Evolutionary conservation across 345 rosid genomes (phyloP), one percentile per base, ranked within the genome.

Genomic region (Melaleuca quinquenervia): DNA sequence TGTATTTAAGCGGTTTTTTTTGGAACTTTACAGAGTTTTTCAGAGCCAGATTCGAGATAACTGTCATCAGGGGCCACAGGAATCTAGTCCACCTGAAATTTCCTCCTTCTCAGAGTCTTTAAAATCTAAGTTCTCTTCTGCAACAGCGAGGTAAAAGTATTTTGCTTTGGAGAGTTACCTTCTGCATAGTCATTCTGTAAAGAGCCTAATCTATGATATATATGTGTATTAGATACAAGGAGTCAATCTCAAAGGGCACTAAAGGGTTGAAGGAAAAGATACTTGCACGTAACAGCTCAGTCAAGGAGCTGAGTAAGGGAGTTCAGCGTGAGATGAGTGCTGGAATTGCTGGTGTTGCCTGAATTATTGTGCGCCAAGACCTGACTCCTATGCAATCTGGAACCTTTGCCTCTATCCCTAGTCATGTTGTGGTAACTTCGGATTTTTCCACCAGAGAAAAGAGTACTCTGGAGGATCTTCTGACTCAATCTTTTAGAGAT

Each of bases 271-370:
- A 96, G 90, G 98, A 97, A 91, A 96, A 93, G 91, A 90, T 97
- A 51, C 90, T 95, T 90, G 92, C 96, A 36, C 95, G 90, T 52
- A 97, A 97, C 85, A 93, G 75, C 88, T 93, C 96, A 1, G 93
- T 96, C 49, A 96, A 94, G 94, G 98, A 95, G 91, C 90, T 96
- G 88, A 93, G 98, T 92, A 95, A 91, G 88, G 99, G 95, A 86
- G 96, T 95, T 20, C 96, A 96, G 91, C 92, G 94, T 48, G 98
- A 97, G 90, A 92, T 97, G 98, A 93, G 91, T 85, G 95, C 96
- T 27, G 94, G 97, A 85, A 87, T 96, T 88, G 96, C 98, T 89
- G 97, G 97, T 50, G 96, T 96, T 86, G 90, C 95, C 52, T 89
- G 94, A 29, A 93, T 96, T 93, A 94, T 95, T 20, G 98, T 94